Evolutionary conservation across 225 moss, liverwort and hornwort genomes (phyloP).

Genomic region (Anthoceros angustus): DNA sequence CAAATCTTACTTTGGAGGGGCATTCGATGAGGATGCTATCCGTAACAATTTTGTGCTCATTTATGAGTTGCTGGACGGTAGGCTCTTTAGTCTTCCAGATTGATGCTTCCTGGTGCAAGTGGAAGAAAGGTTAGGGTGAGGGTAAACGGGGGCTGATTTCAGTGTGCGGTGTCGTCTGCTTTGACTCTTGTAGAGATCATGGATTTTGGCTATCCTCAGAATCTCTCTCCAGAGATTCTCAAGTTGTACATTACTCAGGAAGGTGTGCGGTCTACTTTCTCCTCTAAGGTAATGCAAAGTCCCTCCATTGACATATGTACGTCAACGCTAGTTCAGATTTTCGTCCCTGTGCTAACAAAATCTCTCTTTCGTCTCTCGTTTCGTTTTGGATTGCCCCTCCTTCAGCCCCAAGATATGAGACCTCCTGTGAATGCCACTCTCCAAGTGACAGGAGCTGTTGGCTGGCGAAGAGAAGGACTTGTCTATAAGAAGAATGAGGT

Average conservation of each 20-base stretch:
- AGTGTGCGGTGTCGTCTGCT: background rate
- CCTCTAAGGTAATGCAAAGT: constrained; percentile 27
- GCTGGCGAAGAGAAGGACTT: constrained; percentile 54
- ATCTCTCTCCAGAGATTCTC: constrained; percentile 50
- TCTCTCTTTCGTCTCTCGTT: background rate
- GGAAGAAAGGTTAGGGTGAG: background rate
- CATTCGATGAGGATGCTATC: constrained; percentile 55
- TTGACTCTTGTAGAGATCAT: constrained; percentile 33
- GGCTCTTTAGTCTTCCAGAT: background rate
- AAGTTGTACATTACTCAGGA: constrained; percentile 62
- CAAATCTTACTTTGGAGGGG: constrained; percentile 54
- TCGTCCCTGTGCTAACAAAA: background rate
- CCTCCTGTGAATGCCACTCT: constrained; percentile 48
- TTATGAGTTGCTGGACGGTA: constrained; percentile 58
- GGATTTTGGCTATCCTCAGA: constrained; percentile 63
- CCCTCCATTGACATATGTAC: background rate
- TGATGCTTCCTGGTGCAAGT: background rate
- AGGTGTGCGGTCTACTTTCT: constrained; percentile 52
- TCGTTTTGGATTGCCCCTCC: background rate
- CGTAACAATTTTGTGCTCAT: constrained; percentile 56
- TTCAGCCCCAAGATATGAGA: constrained; percentile 39
- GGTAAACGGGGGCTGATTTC: background rate
- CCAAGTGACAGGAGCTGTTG: constrained; percentile 58
- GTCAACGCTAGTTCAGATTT: background rate
- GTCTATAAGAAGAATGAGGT: constrained; percentile 60